These are phyloP conservation scores for Friedmanniomyces simplex DNA, from an alignment of 495 filamentous ascomycete species.

Conservation along the genomic window DNA sequence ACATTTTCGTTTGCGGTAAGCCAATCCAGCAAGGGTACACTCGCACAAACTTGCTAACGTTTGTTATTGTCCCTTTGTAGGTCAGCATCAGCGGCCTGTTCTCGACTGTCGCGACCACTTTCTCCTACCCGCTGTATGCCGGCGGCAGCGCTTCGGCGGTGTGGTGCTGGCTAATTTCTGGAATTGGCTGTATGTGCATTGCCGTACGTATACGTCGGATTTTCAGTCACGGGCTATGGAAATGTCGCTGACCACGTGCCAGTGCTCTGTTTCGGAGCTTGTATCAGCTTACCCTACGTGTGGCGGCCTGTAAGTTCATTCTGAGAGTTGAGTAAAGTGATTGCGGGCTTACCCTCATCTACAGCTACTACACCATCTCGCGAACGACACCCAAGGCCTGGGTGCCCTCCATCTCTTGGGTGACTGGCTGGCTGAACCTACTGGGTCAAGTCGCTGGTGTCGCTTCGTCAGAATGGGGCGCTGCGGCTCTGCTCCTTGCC, in stretches of 20 bases:
- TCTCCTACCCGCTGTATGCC: constrained; percentile 49
- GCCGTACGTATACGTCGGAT: constrained; percentile 30
- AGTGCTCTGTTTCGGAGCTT: constrained; percentile 42
- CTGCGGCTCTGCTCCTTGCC: constrained; percentile 51
- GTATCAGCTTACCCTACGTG: constrained; percentile 49
- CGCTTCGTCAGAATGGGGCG: constrained; percentile 53
- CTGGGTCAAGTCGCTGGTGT: constrained; percentile 51
- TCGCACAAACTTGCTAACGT: no score
- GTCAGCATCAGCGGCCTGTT: constrained; percentile 38
- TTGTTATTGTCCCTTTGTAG: not conserved
- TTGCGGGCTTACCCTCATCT: not conserved
- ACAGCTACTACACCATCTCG: constrained; percentile 37
- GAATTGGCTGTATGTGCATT: constrained; percentile 52
- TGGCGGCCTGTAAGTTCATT: constrained; percentile 34
- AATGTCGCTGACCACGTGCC: not conserved
- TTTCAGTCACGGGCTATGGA: not conserved
- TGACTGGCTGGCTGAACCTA: constrained; percentile 50
- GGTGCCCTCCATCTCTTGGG: constrained; percentile 33
- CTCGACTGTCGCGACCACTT: constrained; percentile 50
- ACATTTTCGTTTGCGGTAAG: constrained; percentile 54
- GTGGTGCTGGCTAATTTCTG: constrained; percentile 58
- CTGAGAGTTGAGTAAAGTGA: not conserved
- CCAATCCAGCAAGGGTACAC: no score
- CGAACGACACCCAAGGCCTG: constrained; percentile 32
- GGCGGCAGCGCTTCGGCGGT: constrained; percentile 50